A percentile compares a stretch with the other conserved stretches of the same genome.
These are phyloP conservation scores for Aotearoamyces nothofagi DNA, from an alignment of 2,329 filamentous ascomycete genomes.

Conservation along the genomic window DNA sequence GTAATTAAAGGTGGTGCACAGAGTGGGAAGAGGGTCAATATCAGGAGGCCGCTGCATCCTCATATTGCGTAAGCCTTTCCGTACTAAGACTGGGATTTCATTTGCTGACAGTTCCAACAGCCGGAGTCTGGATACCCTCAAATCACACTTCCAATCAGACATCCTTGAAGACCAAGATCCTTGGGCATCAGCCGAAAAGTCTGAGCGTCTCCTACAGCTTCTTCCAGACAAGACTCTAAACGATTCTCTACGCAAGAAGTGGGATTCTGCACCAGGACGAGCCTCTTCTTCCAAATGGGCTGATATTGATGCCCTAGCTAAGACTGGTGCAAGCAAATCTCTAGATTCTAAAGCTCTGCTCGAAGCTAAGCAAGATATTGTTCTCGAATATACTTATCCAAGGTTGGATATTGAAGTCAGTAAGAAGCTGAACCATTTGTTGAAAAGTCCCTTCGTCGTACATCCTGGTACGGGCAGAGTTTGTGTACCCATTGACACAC, in stretches of 20 bases:
- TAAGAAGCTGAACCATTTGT: slow-evolving; percentile 94
- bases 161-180: slow-evolving; percentile 79
- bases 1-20: slow-evolving; percentile 77
- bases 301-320: slow-evolving; percentile 79
- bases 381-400: slow-evolving; percentile 95
- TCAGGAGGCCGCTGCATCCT: slow-evolving; percentile 75
- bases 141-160: slow-evolving; percentile 68
- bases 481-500: slow-evolving; percentile 83
- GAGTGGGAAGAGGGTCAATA: slow-evolving; percentile 73
- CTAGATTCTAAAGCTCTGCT: slow-evolving; percentile 62
- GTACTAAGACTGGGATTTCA: slow-evolving; percentile 12
- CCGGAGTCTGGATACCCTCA: slow-evolving; percentile 74
- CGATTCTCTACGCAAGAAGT: slow-evolving; percentile 73
- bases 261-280: slow-evolving; percentile 70
- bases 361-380: slow-evolving; percentile 89
- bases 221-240: slow-evolving; percentile 69
- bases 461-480: slow-evolving; percentile 89
- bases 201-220: slow-evolving; percentile 66
- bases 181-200: slow-evolving; percentile 55
- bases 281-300: slow-evolving; percentile 75
- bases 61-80: slow-evolving; percentile 69
- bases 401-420: slow-evolving; percentile 93
- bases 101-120: slow-evolving; percentile 22
- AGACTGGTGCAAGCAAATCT: slow-evolving; percentile 54
- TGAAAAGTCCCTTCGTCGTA: slow-evolving; percentile 93